Base-by-base conservation (phyloP, 106 monocot genomes). In the Acanthochlamys bracteata region DNA sequence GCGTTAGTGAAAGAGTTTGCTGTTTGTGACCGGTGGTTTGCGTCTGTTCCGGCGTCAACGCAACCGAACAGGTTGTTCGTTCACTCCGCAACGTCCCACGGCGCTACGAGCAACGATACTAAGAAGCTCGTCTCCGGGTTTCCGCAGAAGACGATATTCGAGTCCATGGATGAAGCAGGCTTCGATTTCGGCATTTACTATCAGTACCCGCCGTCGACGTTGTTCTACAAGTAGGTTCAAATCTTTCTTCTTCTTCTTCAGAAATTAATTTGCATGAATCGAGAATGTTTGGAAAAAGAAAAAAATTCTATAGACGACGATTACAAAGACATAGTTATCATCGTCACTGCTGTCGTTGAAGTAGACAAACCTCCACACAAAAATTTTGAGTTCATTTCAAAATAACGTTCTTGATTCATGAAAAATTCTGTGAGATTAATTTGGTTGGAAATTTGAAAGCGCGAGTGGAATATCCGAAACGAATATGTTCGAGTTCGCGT, bases 21-120 rank as follows among this genome's bases (percentile, higher is more conserved):
- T 0, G 77, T 94, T 7, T 94, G 93, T 73, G 89, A 94, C 66
- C 68, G 83, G 45, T 94, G 93, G 93, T 94, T 94, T 62, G 93
- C 93, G 22, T 86, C 93, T 45, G 33, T 86, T 57, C 93, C 93
- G 40, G 24, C 89, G 46, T 94, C 93, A 47, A 94, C 93, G 66
- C 93, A 94, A 79, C 93, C 93, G 20, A 94, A 94, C 72, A 65
- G 93, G 39, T 63, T 83, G 69, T 94, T 57, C 70, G 86, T 94
- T 53, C 93, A 94, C 79, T 89, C 93, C 27, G 93, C 80, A 25
- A 94, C 93, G 62, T 89, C 89, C 24, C 81, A 90, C 23, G 93
- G 93, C 7, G 64, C 82, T 41, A 79, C 79, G 25, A 89, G 89
- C 73, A 94, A 94, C 52, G 76, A 81, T 42, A 86, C 77, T 7